Percentiles rank a stretch among this genome's conserved stretches.
Conservation (phyloP, 306 rosid species). For the Rosa lucieae region DNA sequence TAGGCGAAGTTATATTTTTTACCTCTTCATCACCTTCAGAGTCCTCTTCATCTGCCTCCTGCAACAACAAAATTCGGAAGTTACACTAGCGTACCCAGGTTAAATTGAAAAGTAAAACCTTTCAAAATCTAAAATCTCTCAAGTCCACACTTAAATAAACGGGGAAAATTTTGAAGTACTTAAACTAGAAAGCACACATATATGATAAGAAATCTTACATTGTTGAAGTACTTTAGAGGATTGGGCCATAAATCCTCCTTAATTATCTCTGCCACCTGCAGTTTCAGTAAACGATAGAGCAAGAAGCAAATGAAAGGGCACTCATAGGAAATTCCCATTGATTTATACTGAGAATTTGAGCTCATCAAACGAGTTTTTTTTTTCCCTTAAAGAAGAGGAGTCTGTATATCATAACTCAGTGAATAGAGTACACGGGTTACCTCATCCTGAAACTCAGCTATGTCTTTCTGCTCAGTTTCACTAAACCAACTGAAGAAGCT, state of each 20-base stretch:
- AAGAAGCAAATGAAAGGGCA: background rate
- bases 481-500: conserved; percentile 77
- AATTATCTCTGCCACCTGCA: conserved; percentile 65
- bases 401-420: background rate
- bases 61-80: conserved; percentile 24
- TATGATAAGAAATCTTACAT: conserved; percentile 35
- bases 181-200: background rate
- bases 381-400: background rate
- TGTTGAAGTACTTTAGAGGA: conserved; percentile 69
- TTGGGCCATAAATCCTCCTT: conserved; percentile 81
- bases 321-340: background rate
- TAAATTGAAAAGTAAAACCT: background rate
- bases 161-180: background rate
- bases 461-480: conserved; percentile 50
- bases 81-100: background rate
- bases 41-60: conserved; percentile 65
- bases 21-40: conserved; percentile 57
- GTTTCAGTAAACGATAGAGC: conserved; percentile 15
- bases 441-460: conserved; percentile 53
- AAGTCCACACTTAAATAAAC: background rate
- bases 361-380: background rate
- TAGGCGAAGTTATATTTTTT: background rate
- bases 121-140: background rate
- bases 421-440: conserved; percentile 22
- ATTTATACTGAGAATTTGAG: background rate